Base-by-base conservation (phyloP, 257 asterid species). In the Solanum arcanum region DNA sequence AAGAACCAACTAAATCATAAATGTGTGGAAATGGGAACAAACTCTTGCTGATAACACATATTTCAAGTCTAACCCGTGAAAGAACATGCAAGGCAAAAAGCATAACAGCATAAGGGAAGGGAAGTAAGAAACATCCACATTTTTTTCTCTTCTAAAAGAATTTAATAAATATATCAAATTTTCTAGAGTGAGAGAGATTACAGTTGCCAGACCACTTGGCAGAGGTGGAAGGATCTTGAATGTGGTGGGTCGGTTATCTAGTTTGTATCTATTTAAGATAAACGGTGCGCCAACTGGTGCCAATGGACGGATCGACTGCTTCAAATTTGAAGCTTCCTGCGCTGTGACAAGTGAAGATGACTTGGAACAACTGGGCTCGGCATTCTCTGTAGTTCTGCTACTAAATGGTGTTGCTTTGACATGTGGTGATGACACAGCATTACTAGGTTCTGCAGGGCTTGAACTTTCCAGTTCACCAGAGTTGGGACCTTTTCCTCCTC, bases 231-330 rank as follows among this genome's bases (percentile, higher is more conserved):
- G 86, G 86, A 97, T 91, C 88, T 90, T 95, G 95, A 97, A 96
- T 72, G 95, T 81, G n/a, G 96, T 93, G 87, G 99, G 96, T 7
- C 98, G 98, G 93, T 96, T 96, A 93, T 97, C 99, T 90, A 96
- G 93, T 92, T 93, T 96, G 93, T 91, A 96, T 90, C 98, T 95
- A 90, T 93, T 95, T 83, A 85, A 90, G 86, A 86, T 88, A 76
- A 92, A 91, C 31, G 96, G 95, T 86, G 91, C 86, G 87, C 95
- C 96, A 18, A 37, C 42, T 87, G 94, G 91, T 59, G 93, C 92
- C 88, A 82, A 88, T n/a, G 95, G 93, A 87, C 92, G 98, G 86
- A 90, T 84, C 87, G 94, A 89, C 25, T 92, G 92, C 89, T 91
- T 90, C 82, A 89, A 69, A 76, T 86, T 92, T 85, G 88, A 74